Conservation (phyloP, 768 basidiomycete species). For the Mycena chlorophos region DNA sequence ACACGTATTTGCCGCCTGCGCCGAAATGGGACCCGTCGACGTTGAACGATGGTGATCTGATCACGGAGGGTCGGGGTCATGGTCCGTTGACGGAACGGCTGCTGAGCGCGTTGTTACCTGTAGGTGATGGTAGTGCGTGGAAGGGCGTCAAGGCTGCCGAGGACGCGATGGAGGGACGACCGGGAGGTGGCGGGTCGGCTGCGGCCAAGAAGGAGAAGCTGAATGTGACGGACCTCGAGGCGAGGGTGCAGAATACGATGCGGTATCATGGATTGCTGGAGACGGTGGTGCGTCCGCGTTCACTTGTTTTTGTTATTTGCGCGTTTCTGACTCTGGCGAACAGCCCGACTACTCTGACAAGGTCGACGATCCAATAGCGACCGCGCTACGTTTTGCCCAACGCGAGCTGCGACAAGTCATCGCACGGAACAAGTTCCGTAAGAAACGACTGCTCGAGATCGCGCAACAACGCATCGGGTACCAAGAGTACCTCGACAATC, state of each 20-base stretch:
- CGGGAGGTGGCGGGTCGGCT: conserved; percentile 77
- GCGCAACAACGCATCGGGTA: conserved; percentile 88
- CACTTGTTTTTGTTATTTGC: neutral
- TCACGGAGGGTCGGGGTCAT: conserved; percentile 76
- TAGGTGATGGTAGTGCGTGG: conserved; percentile 61
- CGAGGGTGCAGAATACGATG: conserved; percentile 73
- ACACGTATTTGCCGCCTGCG: conserved; percentile 48
- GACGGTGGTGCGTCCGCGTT: conserved; percentile 56
- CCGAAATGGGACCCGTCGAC: conserved; percentile 86
- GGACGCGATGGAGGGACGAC: conserved; percentile 81
- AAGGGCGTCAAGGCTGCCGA: conserved; percentile 82
- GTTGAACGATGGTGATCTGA: conserved; percentile 67
- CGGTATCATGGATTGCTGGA: conserved; percentile 72
- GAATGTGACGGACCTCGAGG: conserved; percentile 79
- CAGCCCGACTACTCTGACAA: conserved; percentile 75
- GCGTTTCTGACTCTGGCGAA: conserved; percentile 6
- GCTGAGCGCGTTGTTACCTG: conserved; percentile 71
- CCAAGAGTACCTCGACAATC: conserved; percentile 84
- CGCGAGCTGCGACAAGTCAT: conserved; percentile 74
- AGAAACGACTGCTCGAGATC: conserved; percentile 65
- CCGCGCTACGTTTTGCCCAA: conserved; percentile 87
- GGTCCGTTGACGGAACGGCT: conserved; percentile 87
- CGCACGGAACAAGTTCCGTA: conserved; percentile 81
- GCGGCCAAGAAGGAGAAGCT: conserved; percentile 73
- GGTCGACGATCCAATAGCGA: conserved; percentile 93